A percentile compares a stretch with the other conserved stretches of the same genome.
Conservation (phyloP, 805 yeast species). For the Wickerhamiella alocasiicola region DNA sequence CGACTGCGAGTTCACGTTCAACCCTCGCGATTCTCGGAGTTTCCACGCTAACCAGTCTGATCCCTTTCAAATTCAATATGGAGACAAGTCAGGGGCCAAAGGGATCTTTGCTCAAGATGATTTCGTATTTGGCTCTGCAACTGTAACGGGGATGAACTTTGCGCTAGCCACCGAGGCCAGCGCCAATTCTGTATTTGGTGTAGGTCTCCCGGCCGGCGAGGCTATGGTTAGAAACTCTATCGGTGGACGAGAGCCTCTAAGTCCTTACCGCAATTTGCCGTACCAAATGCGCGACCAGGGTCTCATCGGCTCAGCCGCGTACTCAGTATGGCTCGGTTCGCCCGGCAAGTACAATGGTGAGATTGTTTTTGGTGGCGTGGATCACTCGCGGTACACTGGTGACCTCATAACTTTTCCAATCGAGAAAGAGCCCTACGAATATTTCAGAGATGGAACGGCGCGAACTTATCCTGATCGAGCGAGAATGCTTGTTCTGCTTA, state of each 20-base stretch:
- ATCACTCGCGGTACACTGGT: slow-evolving; percentile 31
- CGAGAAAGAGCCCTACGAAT: slow-evolving; percentile 5
- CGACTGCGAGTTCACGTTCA: slow-evolving; percentile 1
- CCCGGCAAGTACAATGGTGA: slow-evolving; percentile 25
- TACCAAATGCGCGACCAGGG: slow-evolving; percentile 30
- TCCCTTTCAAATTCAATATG: slow-evolving; percentile 23
- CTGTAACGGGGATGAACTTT: slow-evolving; percentile 33
- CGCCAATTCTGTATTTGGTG: slow-evolving; percentile 37
- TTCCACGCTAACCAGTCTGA: background rate
- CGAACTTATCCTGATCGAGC: background rate
- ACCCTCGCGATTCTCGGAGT: slow-evolving; percentile 1
- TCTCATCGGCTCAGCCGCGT: slow-evolving; percentile 30
- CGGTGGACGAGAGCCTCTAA: slow-evolving; percentile 13
- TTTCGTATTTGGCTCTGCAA: slow-evolving; percentile 37
- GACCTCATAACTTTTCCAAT: slow-evolving; percentile 12
- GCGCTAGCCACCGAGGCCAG: slow-evolving; percentile 64
- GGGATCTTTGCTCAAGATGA: slow-evolving; percentile 39
- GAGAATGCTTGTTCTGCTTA: slow-evolving; percentile 3
- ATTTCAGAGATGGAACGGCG: too few species aligned
- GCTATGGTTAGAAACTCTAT: too few species aligned
- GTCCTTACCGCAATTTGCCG: slow-evolving; percentile 24
- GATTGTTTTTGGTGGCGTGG: slow-evolving; percentile 33
- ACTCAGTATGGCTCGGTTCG: slow-evolving; percentile 34
- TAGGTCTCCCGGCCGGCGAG: slow-evolving; percentile 27
- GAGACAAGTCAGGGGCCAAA: slow-evolving; percentile 38